A percentile compares a stretch with the other conserved stretches of the same genome.
These are phyloP conservation scores for Filosporella fistucella DNA, from an alignment of 495 filamentous ascomycete genomes.

Conservation along the genomic window DNA sequence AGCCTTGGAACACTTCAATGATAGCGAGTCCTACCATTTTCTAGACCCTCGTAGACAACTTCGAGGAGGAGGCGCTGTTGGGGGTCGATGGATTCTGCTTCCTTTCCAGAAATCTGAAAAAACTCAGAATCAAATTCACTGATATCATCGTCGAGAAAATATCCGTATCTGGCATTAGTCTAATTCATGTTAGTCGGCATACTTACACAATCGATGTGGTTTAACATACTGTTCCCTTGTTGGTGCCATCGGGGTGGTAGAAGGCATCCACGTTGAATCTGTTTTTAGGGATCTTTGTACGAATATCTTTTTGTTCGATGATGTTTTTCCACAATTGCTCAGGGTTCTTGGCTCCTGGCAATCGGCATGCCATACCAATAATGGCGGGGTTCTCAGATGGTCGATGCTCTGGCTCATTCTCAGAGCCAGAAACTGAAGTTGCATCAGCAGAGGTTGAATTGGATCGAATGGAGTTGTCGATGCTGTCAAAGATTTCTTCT, in stretches of 20 bases:
- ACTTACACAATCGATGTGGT: not conserved
- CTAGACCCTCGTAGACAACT: conserved; percentile 50
- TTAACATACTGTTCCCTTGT: conserved; percentile 1
- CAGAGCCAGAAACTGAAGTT: too few species aligned
- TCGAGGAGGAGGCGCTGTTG: conserved; percentile 50
- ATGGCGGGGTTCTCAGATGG: too few species aligned
- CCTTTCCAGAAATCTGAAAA: conserved; percentile 49
- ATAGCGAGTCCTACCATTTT: conserved; percentile 30
- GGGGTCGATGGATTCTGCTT: conserved; percentile 54
- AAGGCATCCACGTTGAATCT: conserved; percentile 35
- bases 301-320: conserved; percentile 25
- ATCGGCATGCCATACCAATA: conserved; percentile 31
- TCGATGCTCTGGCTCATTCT: too few species aligned
- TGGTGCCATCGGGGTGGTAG: conserved; percentile 30
- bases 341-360: conserved; percentile 31
- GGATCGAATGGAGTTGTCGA: too few species aligned
- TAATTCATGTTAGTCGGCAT: not conserved
- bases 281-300: conserved; percentile 35
- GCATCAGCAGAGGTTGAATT: too few species aligned
- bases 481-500: too few species aligned
- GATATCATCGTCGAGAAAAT: conserved; percentile 46
- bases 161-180: conserved; percentile 25
- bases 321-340: conserved; percentile 39
- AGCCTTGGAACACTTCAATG: not conserved
- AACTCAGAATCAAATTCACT: conserved; percentile 51